A percentile compares a stretch with the other conserved stretches of the same genome.
phyloP scores from a whole-genome alignment of 202 grass and related monocot genomes.

The Setaria italica region DNA sequence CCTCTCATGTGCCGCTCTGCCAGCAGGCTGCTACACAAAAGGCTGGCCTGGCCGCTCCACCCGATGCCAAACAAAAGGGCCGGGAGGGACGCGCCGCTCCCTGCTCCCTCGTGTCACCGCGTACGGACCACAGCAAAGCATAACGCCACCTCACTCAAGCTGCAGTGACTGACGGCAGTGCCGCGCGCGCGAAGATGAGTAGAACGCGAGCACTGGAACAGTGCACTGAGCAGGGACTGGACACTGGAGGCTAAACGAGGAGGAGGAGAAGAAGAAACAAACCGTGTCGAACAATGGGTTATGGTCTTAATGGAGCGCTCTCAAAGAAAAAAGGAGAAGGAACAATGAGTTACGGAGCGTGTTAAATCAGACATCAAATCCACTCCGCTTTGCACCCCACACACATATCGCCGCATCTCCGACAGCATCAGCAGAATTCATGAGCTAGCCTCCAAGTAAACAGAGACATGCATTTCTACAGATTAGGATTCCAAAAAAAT shows the following conservation, averaged over 20 bases:
- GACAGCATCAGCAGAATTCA: neutral
- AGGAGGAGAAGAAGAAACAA: neutral
- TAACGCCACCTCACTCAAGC: neutral
- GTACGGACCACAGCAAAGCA: neutral
- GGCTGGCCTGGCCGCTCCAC: neutral
- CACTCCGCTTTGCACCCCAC: neutral
- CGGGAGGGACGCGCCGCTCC: neutral
- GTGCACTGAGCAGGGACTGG: neutral
- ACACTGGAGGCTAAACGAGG: neutral
- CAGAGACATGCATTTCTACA: neutral
- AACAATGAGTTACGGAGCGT: neutral
- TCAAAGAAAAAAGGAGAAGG: too few relatives aligned
- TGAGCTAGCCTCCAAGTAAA: neutral
- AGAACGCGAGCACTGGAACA: neutral
- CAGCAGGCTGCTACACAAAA: neutral
- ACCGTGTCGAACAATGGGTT: too few relatives aligned
- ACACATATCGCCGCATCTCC: too few relatives aligned
- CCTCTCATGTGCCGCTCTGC: conserved; percentile 41
- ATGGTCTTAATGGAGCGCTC: too few relatives aligned
- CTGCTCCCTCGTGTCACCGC: neutral
- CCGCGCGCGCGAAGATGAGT: neutral
- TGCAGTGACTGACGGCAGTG: neutral
- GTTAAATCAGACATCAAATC: conserved; percentile 40
- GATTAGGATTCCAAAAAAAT: conserved; percentile 3
- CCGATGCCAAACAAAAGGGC: conserved; percentile 22